A percentile compares a stretch with the other conserved stretches of the same genome.
These are phyloP conservation scores for Kwoniella newhampshirensis DNA, from an alignment of 768 basidiomycete genomes.

Conservation along the genomic window DNA sequence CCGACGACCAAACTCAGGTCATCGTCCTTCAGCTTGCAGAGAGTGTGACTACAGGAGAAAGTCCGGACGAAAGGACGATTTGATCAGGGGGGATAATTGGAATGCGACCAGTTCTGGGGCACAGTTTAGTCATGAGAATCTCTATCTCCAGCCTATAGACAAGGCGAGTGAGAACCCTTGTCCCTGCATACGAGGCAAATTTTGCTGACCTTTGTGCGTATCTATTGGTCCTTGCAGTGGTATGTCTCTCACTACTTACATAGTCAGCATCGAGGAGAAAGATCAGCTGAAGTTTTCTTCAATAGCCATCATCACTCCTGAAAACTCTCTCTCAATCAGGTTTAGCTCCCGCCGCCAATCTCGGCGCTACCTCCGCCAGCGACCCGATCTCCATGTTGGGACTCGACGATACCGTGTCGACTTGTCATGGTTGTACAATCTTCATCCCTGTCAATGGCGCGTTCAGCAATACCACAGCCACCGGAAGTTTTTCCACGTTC, in stretches of 20 bases:
- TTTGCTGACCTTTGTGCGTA: background rate
- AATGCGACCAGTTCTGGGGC: slow-evolving; percentile 26
- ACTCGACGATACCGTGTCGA: slow-evolving; percentile 14
- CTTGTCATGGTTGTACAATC: slow-evolving; percentile 34
- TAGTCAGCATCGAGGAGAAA: too few species aligned
- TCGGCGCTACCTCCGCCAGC: slow-evolving; percentile 12
- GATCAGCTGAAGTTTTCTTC: too few species aligned
- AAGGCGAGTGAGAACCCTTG: slow-evolving; percentile 19
- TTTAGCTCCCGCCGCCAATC: slow-evolving; percentile 15
- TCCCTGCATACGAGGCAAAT: background rate
- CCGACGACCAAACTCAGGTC: slow-evolving; percentile 34
- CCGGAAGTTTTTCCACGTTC: slow-evolving; percentile 1
- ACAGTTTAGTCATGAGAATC: slow-evolving; percentile 21
- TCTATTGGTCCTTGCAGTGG: slow-evolving; percentile 2
- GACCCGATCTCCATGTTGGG: slow-evolving; percentile 7
- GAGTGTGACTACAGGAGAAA: slow-evolving; percentile 9
- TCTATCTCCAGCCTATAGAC: slow-evolving; percentile 34
- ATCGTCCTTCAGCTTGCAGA: slow-evolving; percentile 32
- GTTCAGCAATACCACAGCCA: slow-evolving; percentile 5
- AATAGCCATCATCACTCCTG: slow-evolving; percentile 25
- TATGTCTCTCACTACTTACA: background rate
- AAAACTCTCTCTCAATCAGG: slow-evolving; percentile 17
- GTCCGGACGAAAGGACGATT: slow-evolving; percentile 6
- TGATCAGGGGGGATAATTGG: slow-evolving; percentile 36
- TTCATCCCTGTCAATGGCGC: slow-evolving; percentile 33